Percentiles rank a stretch among this genome's conserved stretches.
Conservation (phyloP, 331 rosid species). For the Cucumis variabilis region DNA sequence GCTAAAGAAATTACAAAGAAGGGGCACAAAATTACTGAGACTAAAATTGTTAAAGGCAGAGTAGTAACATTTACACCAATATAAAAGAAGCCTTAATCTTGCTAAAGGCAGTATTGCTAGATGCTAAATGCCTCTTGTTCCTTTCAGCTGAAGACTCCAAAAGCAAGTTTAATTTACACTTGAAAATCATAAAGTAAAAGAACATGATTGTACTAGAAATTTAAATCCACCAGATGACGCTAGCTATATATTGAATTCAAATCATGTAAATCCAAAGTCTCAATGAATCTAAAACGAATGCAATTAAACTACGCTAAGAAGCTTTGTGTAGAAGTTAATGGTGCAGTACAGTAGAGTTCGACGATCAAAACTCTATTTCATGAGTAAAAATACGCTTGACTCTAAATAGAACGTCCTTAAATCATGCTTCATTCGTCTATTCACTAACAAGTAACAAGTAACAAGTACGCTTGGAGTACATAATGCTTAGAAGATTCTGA, state of each 20-base stretch:
- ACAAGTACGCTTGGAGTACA: not conserved
- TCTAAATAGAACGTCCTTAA: not conserved
- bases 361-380: not conserved
- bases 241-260: not conserved
- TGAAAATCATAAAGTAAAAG: not conserved
- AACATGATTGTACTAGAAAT: not conserved
- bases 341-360: not conserved
- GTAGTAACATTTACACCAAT: conserved; percentile 14
- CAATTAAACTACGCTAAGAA: not conserved
- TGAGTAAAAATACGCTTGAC: not conserved
- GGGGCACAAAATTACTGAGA: not conserved
- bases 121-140: not conserved
- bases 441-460: not conserved
- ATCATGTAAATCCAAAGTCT: not conserved
- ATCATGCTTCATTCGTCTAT: not conserved
- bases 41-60: not conserved
- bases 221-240: not conserved
- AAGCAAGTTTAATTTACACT: not conserved
- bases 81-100: not conserved
- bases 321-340: not conserved
- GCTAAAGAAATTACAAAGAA: not conserved
- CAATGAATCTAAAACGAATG: not conserved
- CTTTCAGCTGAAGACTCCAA: conserved; percentile 10
- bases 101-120: not conserved
- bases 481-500: not conserved